A percentile compares a stretch with the other conserved stretches of the same genome.
Evolutionary conservation across 768 basidiomycete species (phyloP).

Genomic region (Lactifluus echinatus): DNA sequence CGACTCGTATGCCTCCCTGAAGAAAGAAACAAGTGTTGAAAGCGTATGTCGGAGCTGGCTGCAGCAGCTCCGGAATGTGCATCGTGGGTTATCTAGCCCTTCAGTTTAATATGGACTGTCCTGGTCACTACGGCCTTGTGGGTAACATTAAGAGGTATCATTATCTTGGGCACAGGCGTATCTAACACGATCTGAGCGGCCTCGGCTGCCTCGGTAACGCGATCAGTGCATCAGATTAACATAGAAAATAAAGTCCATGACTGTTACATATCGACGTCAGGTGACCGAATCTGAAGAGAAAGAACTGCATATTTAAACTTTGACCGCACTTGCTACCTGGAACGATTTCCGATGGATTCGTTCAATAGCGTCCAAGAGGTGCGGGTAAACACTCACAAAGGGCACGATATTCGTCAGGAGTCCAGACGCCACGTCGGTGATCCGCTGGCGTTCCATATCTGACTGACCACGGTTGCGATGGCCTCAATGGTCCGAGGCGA

Average conservation of each 20-base stretch:
- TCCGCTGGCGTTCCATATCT: slow-evolving; percentile 49
- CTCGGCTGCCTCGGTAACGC: slow-evolving; percentile 50
- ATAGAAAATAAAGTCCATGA: too few species aligned
- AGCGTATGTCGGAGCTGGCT: slow-evolving; percentile 60
- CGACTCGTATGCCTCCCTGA: slow-evolving; percentile 60
- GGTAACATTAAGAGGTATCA: slow-evolving; percentile 86
- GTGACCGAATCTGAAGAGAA: too few species aligned
- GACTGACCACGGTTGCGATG: slow-evolving; percentile 47
- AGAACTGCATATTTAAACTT: too few species aligned
- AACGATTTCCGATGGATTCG: slow-evolving; percentile 69
- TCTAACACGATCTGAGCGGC: slow-evolving; percentile 76
- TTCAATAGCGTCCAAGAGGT: slow-evolving; percentile 48
- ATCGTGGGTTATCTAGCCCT: slow-evolving; percentile 28
- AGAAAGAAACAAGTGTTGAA: slow-evolving; percentile 66
- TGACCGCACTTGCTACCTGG: slow-evolving; percentile 57
- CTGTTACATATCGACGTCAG: too few species aligned
- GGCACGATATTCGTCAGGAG: slow-evolving; percentile 73
- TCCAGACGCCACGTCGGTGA: slow-evolving; percentile 66
- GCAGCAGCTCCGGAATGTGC: slow-evolving; percentile 22
- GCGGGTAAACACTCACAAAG: slow-evolving; percentile 35
- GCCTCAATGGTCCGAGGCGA: slow-evolving; percentile 56
- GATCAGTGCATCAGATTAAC: too few species aligned
- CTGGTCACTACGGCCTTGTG: slow-evolving; percentile 79
- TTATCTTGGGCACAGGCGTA: slow-evolving; percentile 53
- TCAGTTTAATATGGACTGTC: slow-evolving; percentile 48